phyloP scores from a whole-genome alignment of 805 yeast genomes.

The Teunomyces tritomae region DNA sequence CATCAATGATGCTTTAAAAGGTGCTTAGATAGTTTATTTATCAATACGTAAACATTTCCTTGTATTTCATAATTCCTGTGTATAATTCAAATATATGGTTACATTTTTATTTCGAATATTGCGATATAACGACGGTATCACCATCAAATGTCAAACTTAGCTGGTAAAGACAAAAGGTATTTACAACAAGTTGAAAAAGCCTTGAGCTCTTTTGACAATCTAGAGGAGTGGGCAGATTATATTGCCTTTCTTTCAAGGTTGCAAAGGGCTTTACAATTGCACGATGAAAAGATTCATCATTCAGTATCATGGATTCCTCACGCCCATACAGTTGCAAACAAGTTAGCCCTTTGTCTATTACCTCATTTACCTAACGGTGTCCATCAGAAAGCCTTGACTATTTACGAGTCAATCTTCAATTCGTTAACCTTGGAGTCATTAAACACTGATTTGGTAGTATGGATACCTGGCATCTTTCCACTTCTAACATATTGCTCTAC shows the following conservation, averaged over 20 bases:
- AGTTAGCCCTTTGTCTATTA: slow-evolving; percentile 75
- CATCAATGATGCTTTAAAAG: slow-evolving; percentile 21
- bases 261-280: slow-evolving; percentile 58
- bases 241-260: slow-evolving; percentile 83
- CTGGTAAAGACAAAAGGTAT: slow-evolving; percentile 61
- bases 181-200: slow-evolving; percentile 69
- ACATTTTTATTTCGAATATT: neutral
- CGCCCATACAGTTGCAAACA: slow-evolving; percentile 61
- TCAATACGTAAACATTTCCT: neutral
- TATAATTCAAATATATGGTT: neutral
- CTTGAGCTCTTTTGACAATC: slow-evolving; percentile 69
- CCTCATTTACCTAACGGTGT: slow-evolving; percentile 92
- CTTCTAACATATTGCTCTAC: slow-evolving; percentile 85
- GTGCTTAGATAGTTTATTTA: neutral
- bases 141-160: neutral
- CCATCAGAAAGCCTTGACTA: slow-evolving; percentile 80
- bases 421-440: slow-evolving; percentile 56
- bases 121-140: slow-evolving; percentile 27
- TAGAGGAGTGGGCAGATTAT: slow-evolving; percentile 97
- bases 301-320: slow-evolving; percentile 56
- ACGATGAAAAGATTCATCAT: slow-evolving; percentile 25
- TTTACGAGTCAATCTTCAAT: slow-evolving; percentile 69
- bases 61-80: neutral
- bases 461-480: slow-evolving; percentile 95
- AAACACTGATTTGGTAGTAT: slow-evolving; percentile 56